These are phyloP conservation scores for Protostelium mycophagum DNA, from an alignment of 78 protist genomes.

Conservation along the genomic window DNA sequence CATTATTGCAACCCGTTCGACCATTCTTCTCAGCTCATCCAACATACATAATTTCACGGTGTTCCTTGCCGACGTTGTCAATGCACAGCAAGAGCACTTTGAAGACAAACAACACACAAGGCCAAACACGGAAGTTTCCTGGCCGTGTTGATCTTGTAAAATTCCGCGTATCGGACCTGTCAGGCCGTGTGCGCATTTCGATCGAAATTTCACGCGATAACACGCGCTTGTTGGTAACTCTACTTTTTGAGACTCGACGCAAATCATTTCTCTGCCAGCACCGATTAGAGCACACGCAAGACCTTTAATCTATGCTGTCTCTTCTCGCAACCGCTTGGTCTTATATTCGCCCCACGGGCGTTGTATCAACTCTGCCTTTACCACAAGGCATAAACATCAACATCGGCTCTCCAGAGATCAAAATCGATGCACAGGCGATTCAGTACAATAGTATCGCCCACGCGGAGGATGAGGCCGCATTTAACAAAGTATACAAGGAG, in stretches of 20 bases:
- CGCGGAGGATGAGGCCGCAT: slow-evolving; percentile 1
- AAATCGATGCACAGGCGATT: not conserved
- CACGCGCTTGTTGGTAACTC: slow-evolving; percentile 2
- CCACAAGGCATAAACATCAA: slow-evolving; percentile 1
- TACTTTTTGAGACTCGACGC: not conserved
- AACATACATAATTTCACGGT: not conserved
- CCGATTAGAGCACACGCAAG: not conserved
- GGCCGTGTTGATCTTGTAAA: not conserved
- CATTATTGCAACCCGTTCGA: not conserved
- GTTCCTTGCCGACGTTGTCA: not conserved
- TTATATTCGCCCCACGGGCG: not conserved
- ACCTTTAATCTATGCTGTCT: slow-evolving; percentile 1
- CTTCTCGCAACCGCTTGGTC: slow-evolving; percentile 2
- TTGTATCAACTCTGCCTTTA: slow-evolving; percentile 1
- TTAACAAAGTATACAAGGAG: not conserved
- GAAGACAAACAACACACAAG: not conserved
- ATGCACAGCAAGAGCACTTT: slow-evolving; percentile 1
- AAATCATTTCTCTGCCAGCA: not conserved
- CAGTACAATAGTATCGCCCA: not conserved
- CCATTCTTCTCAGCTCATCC: not conserved
- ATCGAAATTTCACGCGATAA: not conserved
- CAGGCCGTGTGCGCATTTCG: not conserved
- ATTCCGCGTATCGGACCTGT: not conserved
- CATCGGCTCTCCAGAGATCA: not conserved
- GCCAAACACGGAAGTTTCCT: not conserved